Evolutionary conservation across 2,329 filamentous ascomycete genomes (phyloP), one percentile per base, ranked within the genome.

Genomic region (Magnaporthiopsis incrustans): DNA sequence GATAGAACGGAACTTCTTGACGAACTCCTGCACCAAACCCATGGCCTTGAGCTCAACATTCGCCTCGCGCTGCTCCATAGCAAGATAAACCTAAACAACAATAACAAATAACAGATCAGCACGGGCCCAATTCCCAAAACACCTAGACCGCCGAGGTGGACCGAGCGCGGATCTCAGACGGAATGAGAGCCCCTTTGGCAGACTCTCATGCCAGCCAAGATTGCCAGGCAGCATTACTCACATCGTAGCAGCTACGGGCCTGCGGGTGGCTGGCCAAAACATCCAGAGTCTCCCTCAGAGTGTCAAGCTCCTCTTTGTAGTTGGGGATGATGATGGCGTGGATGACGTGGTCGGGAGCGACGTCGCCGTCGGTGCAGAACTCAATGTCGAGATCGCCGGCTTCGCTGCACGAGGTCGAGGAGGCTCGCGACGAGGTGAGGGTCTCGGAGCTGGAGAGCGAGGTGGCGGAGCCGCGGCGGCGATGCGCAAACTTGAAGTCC

Each of bases 241-340:
- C 88, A 79, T 91, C 88, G 72, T 91, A 91, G 61, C 81, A 84
- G 68, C 77, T 78, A 64, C 79, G 78, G 32, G 89, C 88, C 68
- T 85, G 82, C 0, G 85, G 81, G 70, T 91, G 89, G 35, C 82
- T 87, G 6, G 87, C 87, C 66, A 91, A 75, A 27, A 91, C 88
- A 57, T 87, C 84, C 26, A 91, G 75, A 0, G 89, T 91, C 71
- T 89, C 87, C 67, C 84, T 81, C 60, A 91, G 77, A 0, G 85
- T 89, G 65, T 89, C 85, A 64, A 86, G 77, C 64, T 90, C 87
- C 73, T 91, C 89, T 73, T 89, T 89, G 77, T 91, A 91, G 70
- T 90, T 90, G 25, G 89, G 89, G 58, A 91, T 80, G 67, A 91
- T 79, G 66, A 91, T 89, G 18, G 84, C 86, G 71, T 90, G 86